Evolutionary conservation across 202 grass and related monocot genomes (phyloP).

Genomic region (Setaria italica): DNA sequence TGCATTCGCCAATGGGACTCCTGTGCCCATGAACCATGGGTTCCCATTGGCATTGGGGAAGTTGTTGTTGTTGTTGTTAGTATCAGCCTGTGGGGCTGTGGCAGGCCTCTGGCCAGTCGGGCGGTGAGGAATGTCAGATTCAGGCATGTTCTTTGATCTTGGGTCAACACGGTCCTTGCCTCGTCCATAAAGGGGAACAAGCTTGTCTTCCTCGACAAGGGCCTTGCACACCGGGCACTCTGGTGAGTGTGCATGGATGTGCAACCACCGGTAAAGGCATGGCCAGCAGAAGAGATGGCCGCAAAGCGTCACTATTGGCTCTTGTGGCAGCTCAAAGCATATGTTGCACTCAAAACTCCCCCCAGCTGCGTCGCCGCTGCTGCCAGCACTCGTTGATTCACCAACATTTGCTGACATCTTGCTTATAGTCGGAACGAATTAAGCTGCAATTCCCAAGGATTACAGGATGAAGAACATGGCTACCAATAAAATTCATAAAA

Average conservation of each 20-base stretch:
- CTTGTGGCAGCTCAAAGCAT: conserved; percentile 77
- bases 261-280: conserved; percentile 76
- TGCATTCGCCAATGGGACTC: conserved; percentile 52
- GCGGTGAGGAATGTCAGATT: conserved; percentile 72
- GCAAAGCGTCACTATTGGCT: conserved; percentile 81
- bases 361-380: conserved; percentile 43
- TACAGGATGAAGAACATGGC: conserved; percentile 15
- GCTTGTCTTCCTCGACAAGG: conserved; percentile 71
- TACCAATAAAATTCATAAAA: conserved; percentile 16
- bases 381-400: conserved; percentile 45
- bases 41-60: conserved; percentile 46
- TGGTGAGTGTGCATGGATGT: conserved; percentile 58
- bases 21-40: conserved; percentile 59
- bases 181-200: conserved; percentile 80
- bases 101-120: conserved; percentile 79
- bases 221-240: conserved; percentile 89
- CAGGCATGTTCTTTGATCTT: conserved; percentile 74
- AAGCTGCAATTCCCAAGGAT: conserved; percentile 36
- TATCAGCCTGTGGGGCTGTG: conserved; percentile 55
- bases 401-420: conserved; percentile 54
- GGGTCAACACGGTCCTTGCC: conserved; percentile 83
- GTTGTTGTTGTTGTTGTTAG: conserved; percentile 51
- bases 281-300: conserved; percentile 86
- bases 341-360: conserved; percentile 81
- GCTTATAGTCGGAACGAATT: not conserved